Evolutionary conservation across 2,329 filamentous ascomycete species (phyloP).

Genomic region (Neonectria magnoliae): DNA sequence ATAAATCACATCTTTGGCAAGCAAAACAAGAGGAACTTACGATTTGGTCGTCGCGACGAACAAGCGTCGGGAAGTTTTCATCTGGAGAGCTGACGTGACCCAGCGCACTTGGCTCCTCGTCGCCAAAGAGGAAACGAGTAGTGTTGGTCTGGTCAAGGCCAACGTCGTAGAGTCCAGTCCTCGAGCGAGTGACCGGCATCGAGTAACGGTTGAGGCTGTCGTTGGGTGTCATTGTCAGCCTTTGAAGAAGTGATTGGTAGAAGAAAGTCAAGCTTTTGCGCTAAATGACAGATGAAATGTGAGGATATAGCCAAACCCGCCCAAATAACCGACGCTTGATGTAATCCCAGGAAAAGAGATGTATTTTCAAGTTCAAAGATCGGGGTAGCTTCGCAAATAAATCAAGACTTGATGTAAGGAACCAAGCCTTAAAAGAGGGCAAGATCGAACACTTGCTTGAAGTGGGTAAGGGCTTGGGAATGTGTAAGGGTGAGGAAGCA

Average conservation of each 20-base stretch:
- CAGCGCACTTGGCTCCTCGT: constrained; percentile 71
- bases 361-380: not conserved
- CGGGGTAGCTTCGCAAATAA: not conserved
- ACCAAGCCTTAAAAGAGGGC: not conserved
- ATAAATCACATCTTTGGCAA: not conserved
- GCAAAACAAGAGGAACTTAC: constrained; percentile 53
- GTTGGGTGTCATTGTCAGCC: constrained; percentile 37
- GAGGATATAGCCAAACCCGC: not conserved
- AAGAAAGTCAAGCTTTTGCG: not conserved
- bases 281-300: not conserved
- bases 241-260: not conserved
- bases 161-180: constrained; percentile 73
- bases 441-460: not conserved
- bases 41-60: constrained; percentile 69
- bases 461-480: not conserved
- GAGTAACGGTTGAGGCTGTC: constrained; percentile 87
- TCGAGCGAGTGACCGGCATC: constrained; percentile 83
- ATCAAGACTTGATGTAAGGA: not conserved
- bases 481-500: constrained; percentile 1
- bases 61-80: constrained; percentile 87
- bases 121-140: constrained; percentile 85
- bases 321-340: not conserved
- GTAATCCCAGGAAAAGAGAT: not conserved
- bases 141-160: constrained; percentile 86
- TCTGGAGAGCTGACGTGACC: constrained; percentile 69